Percentiles rank a stretch among this genome's conserved stretches.
phyloP scores from a whole-genome alignment of 2,329 filamentous ascomycete genomes.

The Hypoxylon sp. region DNA sequence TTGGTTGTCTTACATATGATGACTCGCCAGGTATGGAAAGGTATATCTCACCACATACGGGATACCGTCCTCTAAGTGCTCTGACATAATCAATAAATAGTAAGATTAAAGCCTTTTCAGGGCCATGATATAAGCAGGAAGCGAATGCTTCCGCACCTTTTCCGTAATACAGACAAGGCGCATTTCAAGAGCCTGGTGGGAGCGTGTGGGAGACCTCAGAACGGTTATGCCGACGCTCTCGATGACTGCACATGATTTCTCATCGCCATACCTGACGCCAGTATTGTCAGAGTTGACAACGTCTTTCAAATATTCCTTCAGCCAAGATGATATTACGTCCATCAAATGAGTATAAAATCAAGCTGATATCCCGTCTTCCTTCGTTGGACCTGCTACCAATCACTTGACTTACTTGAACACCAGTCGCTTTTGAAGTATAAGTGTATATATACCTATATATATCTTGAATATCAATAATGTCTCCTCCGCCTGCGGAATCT shows the following conservation, averaged over 20 bases:
- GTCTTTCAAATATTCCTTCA: neutral
- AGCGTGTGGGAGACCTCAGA: neutral
- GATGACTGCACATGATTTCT: neutral
- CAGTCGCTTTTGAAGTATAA: neutral
- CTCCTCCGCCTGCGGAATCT: conserved; percentile 29
- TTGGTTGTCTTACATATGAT: neutral
- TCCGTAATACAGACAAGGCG: neutral
- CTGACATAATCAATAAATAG: neutral
- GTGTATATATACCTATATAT: neutral
- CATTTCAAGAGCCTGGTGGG: neutral
- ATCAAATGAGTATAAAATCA: neutral
- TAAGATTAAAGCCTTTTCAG: neutral
- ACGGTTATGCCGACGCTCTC: neutral
- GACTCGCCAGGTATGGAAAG: neutral
- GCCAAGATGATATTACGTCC: neutral
- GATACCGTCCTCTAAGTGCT: neutral
- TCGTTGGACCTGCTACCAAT: neutral
- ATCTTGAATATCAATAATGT: conserved; percentile 10
- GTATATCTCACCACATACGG: neutral
- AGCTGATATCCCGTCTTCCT: neutral
- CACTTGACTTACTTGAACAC: neutral
- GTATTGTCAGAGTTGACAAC: neutral
- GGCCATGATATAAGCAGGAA: neutral
- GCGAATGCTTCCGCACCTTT: neutral
- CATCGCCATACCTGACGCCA: neutral